phyloP scores from a whole-genome alignment of 2,329 filamentous ascomycete species.

The Cladorrhinum sp. region DNA sequence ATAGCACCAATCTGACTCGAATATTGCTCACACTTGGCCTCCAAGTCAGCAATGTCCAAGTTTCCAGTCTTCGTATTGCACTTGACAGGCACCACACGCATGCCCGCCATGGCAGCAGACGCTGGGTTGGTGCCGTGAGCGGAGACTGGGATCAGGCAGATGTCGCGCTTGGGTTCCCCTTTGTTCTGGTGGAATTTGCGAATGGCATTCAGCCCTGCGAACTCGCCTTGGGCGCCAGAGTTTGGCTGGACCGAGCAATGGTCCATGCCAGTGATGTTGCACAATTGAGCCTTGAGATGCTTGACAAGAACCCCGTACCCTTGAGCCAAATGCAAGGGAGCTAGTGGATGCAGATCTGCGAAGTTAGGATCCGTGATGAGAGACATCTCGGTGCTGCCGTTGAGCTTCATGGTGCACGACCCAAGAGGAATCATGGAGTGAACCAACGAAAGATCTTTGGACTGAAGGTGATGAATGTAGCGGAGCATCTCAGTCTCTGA shows the following conservation, averaged over 20 bases:
- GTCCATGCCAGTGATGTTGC: constrained; percentile 84
- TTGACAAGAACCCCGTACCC: constrained; percentile 70
- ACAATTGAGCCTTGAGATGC: constrained; percentile 72
- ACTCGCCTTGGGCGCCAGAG: constrained; percentile 93
- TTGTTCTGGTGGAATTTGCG: constrained; percentile 75
- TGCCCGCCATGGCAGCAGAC: constrained; percentile 91
- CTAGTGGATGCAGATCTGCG: constrained; percentile 78
- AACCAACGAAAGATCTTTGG: constrained; percentile 88
- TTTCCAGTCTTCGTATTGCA: constrained; percentile 86
- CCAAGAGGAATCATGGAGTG: constrained; percentile 98
- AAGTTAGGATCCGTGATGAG: constrained; percentile 76
- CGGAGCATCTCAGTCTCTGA: constrained; percentile 92
- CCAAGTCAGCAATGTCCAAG: constrained; percentile 80
- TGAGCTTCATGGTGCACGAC: constrained; percentile 98
- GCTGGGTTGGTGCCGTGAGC: constrained; percentile 96
- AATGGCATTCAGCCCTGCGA: constrained; percentile 84
- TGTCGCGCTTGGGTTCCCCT: constrained; percentile 70
- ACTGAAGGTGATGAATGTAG: constrained; percentile 90
- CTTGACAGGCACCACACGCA: constrained; percentile 90
- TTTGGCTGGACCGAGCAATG: constrained; percentile 90
- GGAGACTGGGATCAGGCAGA: constrained; percentile 91
- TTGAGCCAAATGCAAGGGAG: constrained; percentile 58
- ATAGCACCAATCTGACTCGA: constrained; percentile 82
- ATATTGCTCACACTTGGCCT: constrained; percentile 86
- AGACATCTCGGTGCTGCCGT: constrained; percentile 89